phyloP scores from a whole-genome alignment of 306 rosid genomes.

The Hippophae gyantsensis region DNA sequence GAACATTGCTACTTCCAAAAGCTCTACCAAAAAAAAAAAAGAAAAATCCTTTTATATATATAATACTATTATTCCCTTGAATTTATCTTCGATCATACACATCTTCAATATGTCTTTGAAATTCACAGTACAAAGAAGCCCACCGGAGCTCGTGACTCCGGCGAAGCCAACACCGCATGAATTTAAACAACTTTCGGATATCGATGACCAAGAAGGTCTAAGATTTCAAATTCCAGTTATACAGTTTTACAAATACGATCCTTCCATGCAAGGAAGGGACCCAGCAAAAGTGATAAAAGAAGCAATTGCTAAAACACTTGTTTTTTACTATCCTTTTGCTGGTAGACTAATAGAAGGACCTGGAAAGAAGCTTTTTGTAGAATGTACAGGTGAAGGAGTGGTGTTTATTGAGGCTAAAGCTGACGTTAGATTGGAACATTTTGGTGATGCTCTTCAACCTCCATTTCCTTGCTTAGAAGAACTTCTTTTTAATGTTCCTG shows the following conservation, averaged over 20 bases:
- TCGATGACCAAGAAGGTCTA: constrained; percentile 21
- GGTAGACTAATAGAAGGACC: constrained; percentile 24
- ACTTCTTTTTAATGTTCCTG: constrained; percentile 13
- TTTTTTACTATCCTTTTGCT: constrained; percentile 29
- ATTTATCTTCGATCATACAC: too few relatives aligned
- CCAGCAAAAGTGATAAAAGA: constrained; percentile 14
- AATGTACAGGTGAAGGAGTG: constrained; percentile 25
- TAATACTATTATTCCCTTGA: too few relatives aligned
- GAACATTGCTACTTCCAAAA: too few relatives aligned
- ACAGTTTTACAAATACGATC: constrained; percentile 3
- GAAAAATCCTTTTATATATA: too few relatives aligned
- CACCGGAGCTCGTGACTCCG: constrained; percentile 11
- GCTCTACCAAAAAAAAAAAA: too few relatives aligned
- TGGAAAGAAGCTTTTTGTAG: constrained; percentile 16
- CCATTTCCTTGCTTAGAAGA: constrained; percentile 21
- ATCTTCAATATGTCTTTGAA: too few relatives aligned
- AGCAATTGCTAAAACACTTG: constrained; percentile 15
- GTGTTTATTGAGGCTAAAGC: constrained; percentile 20
- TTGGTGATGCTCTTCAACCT: constrained; percentile 12
- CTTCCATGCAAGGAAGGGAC: not conserved
- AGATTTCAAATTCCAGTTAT: constrained; percentile 9
- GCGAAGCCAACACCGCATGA: constrained; percentile 21
- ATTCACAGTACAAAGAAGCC: too few relatives aligned
- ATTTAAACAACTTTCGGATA: constrained; percentile 21
- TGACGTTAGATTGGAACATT: constrained; percentile 7